Percentiles rank a stretch among this genome's conserved stretches.
Conservation (phyloP, 1,139 yeast species). For the Nakaseomyces nivariensis region DNA sequence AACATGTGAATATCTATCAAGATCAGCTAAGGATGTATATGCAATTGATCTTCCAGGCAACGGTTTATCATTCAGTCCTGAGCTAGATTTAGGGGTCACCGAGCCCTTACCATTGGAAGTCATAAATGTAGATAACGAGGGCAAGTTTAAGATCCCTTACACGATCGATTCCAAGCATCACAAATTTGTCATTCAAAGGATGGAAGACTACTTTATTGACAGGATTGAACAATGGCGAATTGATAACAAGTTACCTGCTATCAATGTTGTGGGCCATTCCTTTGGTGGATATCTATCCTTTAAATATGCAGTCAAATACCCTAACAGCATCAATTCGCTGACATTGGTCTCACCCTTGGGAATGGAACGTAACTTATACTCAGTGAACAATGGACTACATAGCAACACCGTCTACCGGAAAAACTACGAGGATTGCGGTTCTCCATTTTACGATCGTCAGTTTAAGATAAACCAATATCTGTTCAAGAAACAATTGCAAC, state of each 20-base stretch:
- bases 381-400: slow-evolving; percentile 38
- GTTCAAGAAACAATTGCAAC: slow-evolving; percentile 31
- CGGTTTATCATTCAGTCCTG: slow-evolving; percentile 36
- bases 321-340: slow-evolving; percentile 48
- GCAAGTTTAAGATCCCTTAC: slow-evolving; percentile 9
- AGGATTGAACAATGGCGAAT: slow-evolving; percentile 72
- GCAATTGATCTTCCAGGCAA: slow-evolving; percentile 77
- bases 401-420: slow-evolving; percentile 11
- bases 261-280: slow-evolving; percentile 77
- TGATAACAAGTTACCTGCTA: slow-evolving; percentile 41
- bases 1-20: slow-evolving; percentile 47
- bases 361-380: slow-evolving; percentile 61
- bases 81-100: slow-evolving; percentile 8
- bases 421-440: slow-evolving; percentile 16
- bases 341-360: slow-evolving; percentile 83
- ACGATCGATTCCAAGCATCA: slow-evolving; percentile 11
- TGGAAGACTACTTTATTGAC: slow-evolving; percentile 69
- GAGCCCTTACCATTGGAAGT: slow-evolving; percentile 10
- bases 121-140: slow-evolving; percentile 6
- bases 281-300: slow-evolving; percentile 84
- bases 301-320: slow-evolving; percentile 65
- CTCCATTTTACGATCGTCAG: slow-evolving; percentile 18
- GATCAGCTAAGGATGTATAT: slow-evolving; percentile 44
- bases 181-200: slow-evolving; percentile 26
- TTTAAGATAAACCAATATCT: slow-evolving; percentile 22